Conservation (phyloP, 495 filamentous ascomycete species). For the Peziza echinospora region DNA sequence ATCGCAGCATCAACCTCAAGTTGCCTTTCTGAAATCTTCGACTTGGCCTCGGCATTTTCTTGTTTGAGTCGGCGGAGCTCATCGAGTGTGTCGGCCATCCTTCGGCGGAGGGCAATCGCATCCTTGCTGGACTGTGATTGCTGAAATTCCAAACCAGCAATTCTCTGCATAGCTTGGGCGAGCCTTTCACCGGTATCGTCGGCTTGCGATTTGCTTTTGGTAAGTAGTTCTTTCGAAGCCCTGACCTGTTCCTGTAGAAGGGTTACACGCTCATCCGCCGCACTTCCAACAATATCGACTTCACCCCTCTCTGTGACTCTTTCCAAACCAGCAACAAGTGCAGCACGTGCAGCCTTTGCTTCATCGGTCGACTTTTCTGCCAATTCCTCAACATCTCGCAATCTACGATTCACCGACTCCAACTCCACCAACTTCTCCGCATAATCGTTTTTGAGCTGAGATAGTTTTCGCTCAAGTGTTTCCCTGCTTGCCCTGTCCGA, state of each 20-base stretch:
- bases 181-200: conserved; percentile 73
- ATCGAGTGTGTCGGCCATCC: conserved; percentile 60
- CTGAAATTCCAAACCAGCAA: conserved; percentile 86
- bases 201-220: conserved; percentile 75
- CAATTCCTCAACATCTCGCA: conserved; percentile 75
- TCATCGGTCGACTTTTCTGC: conserved; percentile 75
- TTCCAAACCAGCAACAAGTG: conserved; percentile 62
- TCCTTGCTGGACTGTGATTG: conserved; percentile 93
- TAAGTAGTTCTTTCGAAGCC: conserved; percentile 54
- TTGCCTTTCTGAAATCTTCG: conserved; percentile 58
- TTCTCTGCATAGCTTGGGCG: conserved; percentile 78
- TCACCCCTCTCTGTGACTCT: conserved; percentile 36
- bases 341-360: conserved; percentile 64
- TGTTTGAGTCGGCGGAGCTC: conserved; percentile 58
- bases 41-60: conserved; percentile 54
- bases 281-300: conserved; percentile 27
- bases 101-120: conserved; percentile 65
- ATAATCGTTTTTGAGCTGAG: conserved; percentile 61
- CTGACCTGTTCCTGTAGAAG: conserved; percentile 62
- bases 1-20: conserved; percentile 73
- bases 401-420: conserved; percentile 44
- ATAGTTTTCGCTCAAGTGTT: conserved; percentile 53
- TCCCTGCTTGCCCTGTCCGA: conserved; percentile 64
- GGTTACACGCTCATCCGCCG: conserved; percentile 50
- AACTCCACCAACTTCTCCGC: conserved; percentile 67